Conservation (phyloP, 2,329 filamentous ascomycete genomes). For the Fusarium haematococcum region DNA sequence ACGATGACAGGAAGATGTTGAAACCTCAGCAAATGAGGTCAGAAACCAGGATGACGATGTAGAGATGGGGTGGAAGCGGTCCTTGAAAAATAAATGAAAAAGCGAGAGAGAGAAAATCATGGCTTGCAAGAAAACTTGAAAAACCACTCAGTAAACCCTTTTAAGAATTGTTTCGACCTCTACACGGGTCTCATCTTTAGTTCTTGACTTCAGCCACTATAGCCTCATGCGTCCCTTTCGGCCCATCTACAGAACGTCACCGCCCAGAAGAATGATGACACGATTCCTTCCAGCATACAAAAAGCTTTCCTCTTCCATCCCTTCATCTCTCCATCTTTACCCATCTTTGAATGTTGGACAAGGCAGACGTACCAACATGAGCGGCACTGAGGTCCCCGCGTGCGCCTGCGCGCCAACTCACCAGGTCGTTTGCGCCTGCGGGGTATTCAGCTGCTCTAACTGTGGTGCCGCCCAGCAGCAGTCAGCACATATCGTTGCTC, state of each 20-base stretch:
- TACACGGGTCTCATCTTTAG: not conserved
- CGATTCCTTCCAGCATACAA: not conserved
- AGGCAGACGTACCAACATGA: not conserved
- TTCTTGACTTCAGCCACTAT: not conserved
- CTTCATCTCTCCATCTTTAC: not conserved
- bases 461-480: not conserved
- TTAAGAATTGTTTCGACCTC: not conserved
- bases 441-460: not conserved
- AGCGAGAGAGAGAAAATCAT: no score
- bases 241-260: not conserved
- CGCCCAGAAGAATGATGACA: not conserved
- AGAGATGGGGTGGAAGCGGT: no score
- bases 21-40: rapidly evolving
- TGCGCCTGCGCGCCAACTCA: not conserved
- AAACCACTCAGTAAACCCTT: not conserved
- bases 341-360: not conserved
- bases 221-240: not conserved
- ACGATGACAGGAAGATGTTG: not conserved
- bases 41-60: not conserved
- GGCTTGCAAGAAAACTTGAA: no score
- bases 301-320: not conserved
- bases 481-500: not conserved
- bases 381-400: not conserved
- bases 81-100: no score
- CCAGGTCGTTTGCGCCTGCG: not conserved